These are phyloP conservation scores for Aphanocladium album DNA, from an alignment of 2,329 filamentous ascomycete species.

Conservation along the genomic window DNA sequence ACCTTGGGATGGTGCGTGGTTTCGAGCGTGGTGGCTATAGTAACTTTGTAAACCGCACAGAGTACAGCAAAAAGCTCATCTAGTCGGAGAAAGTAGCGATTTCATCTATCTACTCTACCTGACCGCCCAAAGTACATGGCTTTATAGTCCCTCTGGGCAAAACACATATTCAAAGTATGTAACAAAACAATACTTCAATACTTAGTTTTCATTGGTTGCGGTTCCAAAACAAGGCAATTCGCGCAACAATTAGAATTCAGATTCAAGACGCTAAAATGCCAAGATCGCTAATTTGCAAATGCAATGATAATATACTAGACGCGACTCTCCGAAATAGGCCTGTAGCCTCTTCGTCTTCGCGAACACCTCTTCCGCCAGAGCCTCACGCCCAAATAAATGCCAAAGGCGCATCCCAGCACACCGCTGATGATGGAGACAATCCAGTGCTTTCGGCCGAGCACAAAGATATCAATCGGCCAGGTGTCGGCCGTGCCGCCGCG, in stretches of 20 bases:
- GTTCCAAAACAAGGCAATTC: neutral
- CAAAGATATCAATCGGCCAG: constrained; percentile 2
- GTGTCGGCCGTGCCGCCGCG: neutral
- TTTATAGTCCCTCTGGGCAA: too few species aligned
- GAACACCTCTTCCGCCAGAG: constrained; percentile 1
- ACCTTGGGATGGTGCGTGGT: neutral
- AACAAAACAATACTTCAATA: too few species aligned
- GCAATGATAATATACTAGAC: neutral
- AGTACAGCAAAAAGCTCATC: neutral
- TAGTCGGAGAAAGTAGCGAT: too few species aligned
- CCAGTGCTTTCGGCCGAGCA: constrained; percentile 1
- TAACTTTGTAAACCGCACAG: neutral
- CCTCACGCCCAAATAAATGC: constrained; percentile 1
- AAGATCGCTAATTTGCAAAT: constrained; percentile 8
- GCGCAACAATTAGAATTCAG: neutral
- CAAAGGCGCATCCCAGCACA: neutral
- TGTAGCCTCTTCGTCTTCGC: neutral
- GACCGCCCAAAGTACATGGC: too few species aligned
- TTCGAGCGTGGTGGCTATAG: neutral
- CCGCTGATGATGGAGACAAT: neutral
- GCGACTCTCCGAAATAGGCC: neutral
- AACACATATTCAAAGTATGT: too few species aligned
- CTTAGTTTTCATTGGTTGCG: too few species aligned
- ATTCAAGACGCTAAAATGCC: neutral
- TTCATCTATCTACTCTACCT: too few species aligned